Evolutionary conservation across 2,329 filamentous ascomycete genomes (phyloP).

Genomic region (Didymella glomerata): DNA sequence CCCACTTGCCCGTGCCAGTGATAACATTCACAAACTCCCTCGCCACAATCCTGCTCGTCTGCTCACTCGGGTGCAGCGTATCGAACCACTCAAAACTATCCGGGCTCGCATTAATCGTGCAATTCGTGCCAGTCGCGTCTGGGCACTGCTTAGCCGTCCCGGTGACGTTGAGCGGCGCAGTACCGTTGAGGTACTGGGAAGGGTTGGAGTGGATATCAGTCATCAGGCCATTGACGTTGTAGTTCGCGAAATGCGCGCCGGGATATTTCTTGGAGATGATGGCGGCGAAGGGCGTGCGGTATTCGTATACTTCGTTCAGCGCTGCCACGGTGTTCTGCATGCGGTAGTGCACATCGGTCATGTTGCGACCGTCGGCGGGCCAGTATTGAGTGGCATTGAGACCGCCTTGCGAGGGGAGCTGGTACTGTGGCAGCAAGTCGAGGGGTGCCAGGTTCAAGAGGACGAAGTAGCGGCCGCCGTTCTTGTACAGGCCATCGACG

Average conservation of each 20-base stretch:
- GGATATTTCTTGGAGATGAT: constrained; percentile 55
- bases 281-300: constrained; percentile 55
- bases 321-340: constrained; percentile 62
- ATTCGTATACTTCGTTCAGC: constrained; percentile 62
- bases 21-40: constrained; percentile 65
- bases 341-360: constrained; percentile 59
- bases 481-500: constrained; percentile 69
- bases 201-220: constrained; percentile 72
- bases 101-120: constrained; percentile 39
- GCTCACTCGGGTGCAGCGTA: constrained; percentile 74
- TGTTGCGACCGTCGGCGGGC: constrained; percentile 58
- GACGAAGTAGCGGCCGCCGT: constrained; percentile 75
- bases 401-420: constrained; percentile 57
- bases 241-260: constrained; percentile 69
- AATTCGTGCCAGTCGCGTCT: constrained; percentile 47
- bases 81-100: constrained; percentile 78
- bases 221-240: constrained; percentile 70
- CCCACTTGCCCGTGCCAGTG: constrained; percentile 58
- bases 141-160: constrained; percentile 67
- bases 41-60: constrained; percentile 66
- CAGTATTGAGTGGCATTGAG: constrained; percentile 57
- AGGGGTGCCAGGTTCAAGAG: constrained; percentile 75
- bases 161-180: constrained; percentile 68
- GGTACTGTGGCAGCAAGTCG: constrained; percentile 73
- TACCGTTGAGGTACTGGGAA: constrained; percentile 66